Base-by-base conservation (phyloP, 2,329 filamentous ascomycete species). In the Cercospora janseana region DNA sequence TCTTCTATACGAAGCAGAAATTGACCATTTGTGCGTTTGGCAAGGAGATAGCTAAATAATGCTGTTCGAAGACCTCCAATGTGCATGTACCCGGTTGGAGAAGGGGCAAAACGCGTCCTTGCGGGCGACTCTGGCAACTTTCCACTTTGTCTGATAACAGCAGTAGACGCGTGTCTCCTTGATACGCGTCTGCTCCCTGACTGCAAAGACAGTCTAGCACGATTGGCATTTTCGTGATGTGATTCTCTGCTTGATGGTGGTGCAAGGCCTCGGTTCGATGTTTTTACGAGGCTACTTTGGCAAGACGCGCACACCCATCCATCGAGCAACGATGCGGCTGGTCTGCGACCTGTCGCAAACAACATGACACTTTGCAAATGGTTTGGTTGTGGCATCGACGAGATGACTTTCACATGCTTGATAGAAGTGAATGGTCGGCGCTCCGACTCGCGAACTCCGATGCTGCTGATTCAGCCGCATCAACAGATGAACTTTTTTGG, bases 1-100 rank as follows among this genome's bases (percentile, higher is more conserved):
- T 98, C 93, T 73, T 98, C 93, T 56, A 98, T 83, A 7, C 93
- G 83, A 42, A 98, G 73, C 8, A 98, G 72, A 63, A 98, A 98
- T 67, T 95, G 86, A 5, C 93, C 93, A 4, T 86, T 85, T 0
- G 93, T 95, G 2, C 86, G 82, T 63, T 85, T 87, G 0, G 93
- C 91, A n/a, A 95, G 78, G 4, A 98, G 75, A 60, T 92, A 96
- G 64, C 95, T 97, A 74, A 90, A 97, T n/a, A 98, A 72, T 0
- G 94, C 94, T 0, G 93, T 98, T 51, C 93, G 79, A 27, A 98
- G 70, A 0, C 91, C 95, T 3, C 93, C 93, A 9, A 98, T 76
- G 70, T 98, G 93, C 18, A 98, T 78, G 63, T 92, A 91, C 1
- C 93, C 93, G 0, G 93, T 98, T 0, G 93, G 93, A 1, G 93